Base-by-base conservation (phyloP, 306 rosid genomes). In the Fagus crenata region DNA sequence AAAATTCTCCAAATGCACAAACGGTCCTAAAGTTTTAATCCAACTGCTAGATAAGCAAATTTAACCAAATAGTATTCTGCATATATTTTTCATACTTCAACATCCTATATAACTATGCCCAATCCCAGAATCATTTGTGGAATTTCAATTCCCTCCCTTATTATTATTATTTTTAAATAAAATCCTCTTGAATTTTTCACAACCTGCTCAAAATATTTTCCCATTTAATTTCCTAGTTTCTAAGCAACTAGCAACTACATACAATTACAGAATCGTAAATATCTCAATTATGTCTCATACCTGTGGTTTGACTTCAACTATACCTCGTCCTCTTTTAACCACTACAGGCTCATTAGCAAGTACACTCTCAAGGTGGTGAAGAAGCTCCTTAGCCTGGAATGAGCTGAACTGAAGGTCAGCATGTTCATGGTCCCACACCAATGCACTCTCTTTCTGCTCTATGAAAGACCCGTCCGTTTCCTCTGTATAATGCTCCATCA, bases 221-320 rank as follows among this genome's bases (percentile, higher is more conserved):
- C 32, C 11, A 22, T 5, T 3, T 56, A 56, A 1, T 56, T 53
- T 9, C 13, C 74, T 12, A 2, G 17, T 77, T 53, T 22, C 31
- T 46, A 72, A 77, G 35, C 49, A 54, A 49, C 31, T 12, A 37
- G 49, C 14, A 55, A 8, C 8, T 31, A 15, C 69, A 22, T 22
- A 22, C 28, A 22, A 22, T 22, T 46, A 35, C 69, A 63, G 33
- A 14, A 63, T 22, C 31, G 6, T 9, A 22, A 18, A 18, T 8
- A 35, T 63, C 37, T 31, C 37, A 35, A 33, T 46, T 46, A 46
- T 7, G 37, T 15, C 37, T 65, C 17, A 67, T 81, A 89, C 96
- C 96, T 87, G 96, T 39, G 92, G 96, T 77, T 91, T 89, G 22
- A 91, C 92, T 87, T 91, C 96, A 49, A 91, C 91, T 4, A 91